Conservation (phyloP, 1,139 yeast species). For the Nematodospora anomalae region DNA sequence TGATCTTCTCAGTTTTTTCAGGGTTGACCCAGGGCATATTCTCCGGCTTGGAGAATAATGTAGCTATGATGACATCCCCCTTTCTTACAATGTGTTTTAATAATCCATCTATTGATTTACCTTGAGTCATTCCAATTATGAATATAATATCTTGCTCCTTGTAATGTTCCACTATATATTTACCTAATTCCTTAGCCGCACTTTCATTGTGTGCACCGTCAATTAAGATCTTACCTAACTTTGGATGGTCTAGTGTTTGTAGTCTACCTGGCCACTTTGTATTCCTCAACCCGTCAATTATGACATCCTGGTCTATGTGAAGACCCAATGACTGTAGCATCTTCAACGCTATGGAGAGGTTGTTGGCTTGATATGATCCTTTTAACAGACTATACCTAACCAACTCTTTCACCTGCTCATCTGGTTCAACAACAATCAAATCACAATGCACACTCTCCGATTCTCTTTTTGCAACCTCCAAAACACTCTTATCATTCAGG, state of each 20-base stretch:
- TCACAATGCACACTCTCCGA: constrained; percentile 21
- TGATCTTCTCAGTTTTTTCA: constrained; percentile 29
- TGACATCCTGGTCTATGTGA: constrained; percentile 29
- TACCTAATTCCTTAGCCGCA: constrained; percentile 70
- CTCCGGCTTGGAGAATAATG: constrained; percentile 67
- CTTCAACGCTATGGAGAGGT: constrained; percentile 68
- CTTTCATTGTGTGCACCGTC: constrained; percentile 95
- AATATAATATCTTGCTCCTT: constrained; percentile 48
- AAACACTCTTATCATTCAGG: constrained; percentile 53
- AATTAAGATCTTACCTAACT: constrained; percentile 41
- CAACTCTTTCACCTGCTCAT: constrained; percentile 15
- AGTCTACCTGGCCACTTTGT: constrained; percentile 67
- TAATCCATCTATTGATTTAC: constrained; percentile 59
- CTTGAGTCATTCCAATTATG: constrained; percentile 72
- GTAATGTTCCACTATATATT: constrained; percentile 21
- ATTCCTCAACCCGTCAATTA: constrained; percentile 50
- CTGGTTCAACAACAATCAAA: constrained; percentile 20
- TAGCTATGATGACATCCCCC: constrained; percentile 59
- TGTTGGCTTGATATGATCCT: constrained; percentile 72
- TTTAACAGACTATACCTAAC: constrained; percentile 51
- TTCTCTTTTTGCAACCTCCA: constrained; percentile 38
- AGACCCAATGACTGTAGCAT: constrained; percentile 39
- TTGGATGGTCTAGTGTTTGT: constrained; percentile 40
- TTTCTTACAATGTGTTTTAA: constrained; percentile 50
- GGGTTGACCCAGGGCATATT: constrained; percentile 91